These are phyloP conservation scores for Hemileccinum rubropunctum DNA, from an alignment of 768 basidiomycete species.

Conservation along the genomic window DNA sequence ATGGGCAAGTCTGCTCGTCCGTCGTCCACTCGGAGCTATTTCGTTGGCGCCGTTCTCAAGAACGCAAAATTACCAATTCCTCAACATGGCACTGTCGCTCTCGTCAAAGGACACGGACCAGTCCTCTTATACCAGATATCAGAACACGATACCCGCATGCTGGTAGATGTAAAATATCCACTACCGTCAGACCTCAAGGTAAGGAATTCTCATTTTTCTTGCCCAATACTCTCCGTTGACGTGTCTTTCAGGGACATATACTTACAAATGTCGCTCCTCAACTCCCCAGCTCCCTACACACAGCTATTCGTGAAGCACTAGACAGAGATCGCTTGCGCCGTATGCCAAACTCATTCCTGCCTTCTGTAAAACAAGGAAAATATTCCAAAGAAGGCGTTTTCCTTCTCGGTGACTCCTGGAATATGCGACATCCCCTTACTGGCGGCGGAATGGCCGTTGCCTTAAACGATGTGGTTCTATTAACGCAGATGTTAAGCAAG, in stretches of 20 bases:
- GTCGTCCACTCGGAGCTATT: slow-evolving; percentile 67
- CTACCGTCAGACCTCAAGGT: slow-evolving; percentile 82
- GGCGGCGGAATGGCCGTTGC: slow-evolving; percentile 99
- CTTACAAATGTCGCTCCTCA: slow-evolving; percentile 71
- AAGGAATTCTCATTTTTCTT: neutral
- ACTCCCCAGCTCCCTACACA: slow-evolving; percentile 71
- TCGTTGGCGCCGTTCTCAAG: slow-evolving; percentile 82
- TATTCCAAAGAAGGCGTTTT: slow-evolving; percentile 65
- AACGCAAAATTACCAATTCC: slow-evolving; percentile 71
- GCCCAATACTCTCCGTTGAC: slow-evolving; percentile 1
- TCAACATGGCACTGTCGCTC: slow-evolving; percentile 79
- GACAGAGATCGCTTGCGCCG: slow-evolving; percentile 76
- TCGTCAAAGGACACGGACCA: slow-evolving; percentile 79
- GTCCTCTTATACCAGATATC: slow-evolving; percentile 93
- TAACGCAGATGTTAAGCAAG: slow-evolving; percentile 57
- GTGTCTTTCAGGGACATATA: slow-evolving; percentile 55
- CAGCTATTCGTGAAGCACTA: slow-evolving; percentile 64
- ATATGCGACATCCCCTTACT: slow-evolving; percentile 98
- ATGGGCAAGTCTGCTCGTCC: slow-evolving; percentile 50
- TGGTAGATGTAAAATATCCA: slow-evolving; percentile 85
- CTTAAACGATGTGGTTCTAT: slow-evolving; percentile 76
- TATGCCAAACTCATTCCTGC: slow-evolving; percentile 96
- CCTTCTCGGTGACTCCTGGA: slow-evolving; percentile 94
- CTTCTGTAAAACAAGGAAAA: slow-evolving; percentile 63
- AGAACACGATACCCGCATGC: slow-evolving; percentile 85